These are phyloP conservation scores for Aspergillus heteromorphus DNA, from an alignment of 495 filamentous ascomycete genomes.

Conservation along the genomic window DNA sequence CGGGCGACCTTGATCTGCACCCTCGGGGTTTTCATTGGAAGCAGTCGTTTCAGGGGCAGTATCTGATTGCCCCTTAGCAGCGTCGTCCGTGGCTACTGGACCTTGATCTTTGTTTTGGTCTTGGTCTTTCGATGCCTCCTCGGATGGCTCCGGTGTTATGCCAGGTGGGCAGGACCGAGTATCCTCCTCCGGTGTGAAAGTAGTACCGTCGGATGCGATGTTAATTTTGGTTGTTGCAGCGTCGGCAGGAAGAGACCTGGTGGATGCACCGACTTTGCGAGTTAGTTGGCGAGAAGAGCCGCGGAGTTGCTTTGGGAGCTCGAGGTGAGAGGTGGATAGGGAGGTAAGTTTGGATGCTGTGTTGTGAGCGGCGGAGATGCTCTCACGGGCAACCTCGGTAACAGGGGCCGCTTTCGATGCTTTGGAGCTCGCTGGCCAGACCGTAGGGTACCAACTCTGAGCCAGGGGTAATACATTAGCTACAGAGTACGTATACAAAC, in stretches of 20 bases:
- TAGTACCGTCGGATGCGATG: conserved; percentile 43
- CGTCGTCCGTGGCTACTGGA: conserved; percentile 14
- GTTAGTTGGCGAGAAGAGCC: conserved; percentile 40
- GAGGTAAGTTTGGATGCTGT: conserved; percentile 37
- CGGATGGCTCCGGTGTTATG: conserved; percentile 13
- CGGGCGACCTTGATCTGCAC: conserved; percentile 6
- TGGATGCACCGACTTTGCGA: conserved; percentile 33
- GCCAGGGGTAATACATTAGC: conserved; percentile 13
- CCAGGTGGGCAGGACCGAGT: conserved; percentile 17
- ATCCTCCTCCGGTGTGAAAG: conserved; percentile 29
- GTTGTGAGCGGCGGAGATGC: conserved; percentile 57
- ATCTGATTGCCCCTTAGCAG: conserved; percentile 13
- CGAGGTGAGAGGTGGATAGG: conserved; percentile 27
- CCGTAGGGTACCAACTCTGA: conserved; percentile 49
- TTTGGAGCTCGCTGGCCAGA: conserved; percentile 57
- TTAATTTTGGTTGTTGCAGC: conserved; percentile 46
- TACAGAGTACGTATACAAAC: neutral
- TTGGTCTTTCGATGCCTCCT: conserved; percentile 18
- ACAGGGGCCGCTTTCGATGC: conserved; percentile 63
- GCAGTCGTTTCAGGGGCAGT: neutral
- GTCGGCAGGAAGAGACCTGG: conserved; percentile 43
- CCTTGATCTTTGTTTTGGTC: conserved; percentile 6
- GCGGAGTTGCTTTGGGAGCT: conserved; percentile 21
- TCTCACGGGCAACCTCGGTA: conserved; percentile 72
- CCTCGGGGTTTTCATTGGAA: conserved; percentile 4